These are phyloP conservation scores for Candida morakotiae DNA, from an alignment of 805 yeast species.

Conservation along the genomic window DNA sequence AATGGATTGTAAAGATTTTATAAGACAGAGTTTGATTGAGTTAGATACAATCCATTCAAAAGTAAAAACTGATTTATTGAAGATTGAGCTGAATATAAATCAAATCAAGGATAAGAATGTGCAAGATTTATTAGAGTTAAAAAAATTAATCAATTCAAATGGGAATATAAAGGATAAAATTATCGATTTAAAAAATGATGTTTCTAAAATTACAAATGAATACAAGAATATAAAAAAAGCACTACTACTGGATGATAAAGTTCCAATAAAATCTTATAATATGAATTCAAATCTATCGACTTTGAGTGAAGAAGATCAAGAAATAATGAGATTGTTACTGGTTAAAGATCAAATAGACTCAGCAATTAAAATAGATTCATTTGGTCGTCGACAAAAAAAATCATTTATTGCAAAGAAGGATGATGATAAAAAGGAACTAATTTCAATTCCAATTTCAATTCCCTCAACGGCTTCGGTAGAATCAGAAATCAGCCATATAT, in stretches of 20 bases:
- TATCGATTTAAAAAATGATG: constrained; percentile 2
- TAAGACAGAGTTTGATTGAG: constrained; percentile 7
- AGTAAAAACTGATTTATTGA: constrained; percentile 2
- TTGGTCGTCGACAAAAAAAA: too few relatives aligned
- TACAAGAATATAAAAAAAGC: not conserved
- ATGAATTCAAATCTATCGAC: too few relatives aligned
- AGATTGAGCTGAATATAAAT: constrained; percentile 3
- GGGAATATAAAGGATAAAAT: constrained; percentile 7
- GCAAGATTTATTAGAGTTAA: constrained; percentile 3
- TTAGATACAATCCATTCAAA: constrained; percentile 9
- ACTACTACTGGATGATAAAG: not conserved
- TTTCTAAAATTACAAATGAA: constrained; percentile 1
- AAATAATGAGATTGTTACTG: not conserved
- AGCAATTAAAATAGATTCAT: too few relatives aligned
- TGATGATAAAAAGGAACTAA: too few relatives aligned
- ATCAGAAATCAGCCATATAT: too few relatives aligned
- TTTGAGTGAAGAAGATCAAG: not conserved
- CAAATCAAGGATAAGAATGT: constrained; percentile 5
- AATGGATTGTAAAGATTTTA: too few relatives aligned
- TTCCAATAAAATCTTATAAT: too few relatives aligned
- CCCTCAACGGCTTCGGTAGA: too few relatives aligned
- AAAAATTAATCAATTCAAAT: constrained; percentile 1
- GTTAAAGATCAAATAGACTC: too few relatives aligned
- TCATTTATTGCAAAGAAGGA: too few relatives aligned
- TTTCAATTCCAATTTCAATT: not conserved